These are phyloP conservation scores for Plantago elongata DNA, from an alignment of 257 asterid genomes.

Conservation along the genomic window DNA sequence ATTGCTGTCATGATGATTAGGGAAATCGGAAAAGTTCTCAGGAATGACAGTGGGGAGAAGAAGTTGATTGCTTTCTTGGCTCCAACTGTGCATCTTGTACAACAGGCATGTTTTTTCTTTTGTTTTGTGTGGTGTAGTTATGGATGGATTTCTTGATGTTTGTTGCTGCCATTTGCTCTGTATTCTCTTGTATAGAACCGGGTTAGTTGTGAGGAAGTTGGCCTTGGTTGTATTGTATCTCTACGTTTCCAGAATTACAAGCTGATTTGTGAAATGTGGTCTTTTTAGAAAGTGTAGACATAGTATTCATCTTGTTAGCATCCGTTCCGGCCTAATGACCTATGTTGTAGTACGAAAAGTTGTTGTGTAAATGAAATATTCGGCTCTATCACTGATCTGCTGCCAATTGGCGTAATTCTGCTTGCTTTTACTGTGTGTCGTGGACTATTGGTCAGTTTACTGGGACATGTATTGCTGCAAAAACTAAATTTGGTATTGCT, in stretches of 20 bases:
- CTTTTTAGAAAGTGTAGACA: too few species aligned
- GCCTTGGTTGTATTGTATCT: background rate
- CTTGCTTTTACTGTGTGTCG: background rate
- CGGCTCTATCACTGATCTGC: too few species aligned
- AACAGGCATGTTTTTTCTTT: slow-evolving; percentile 42
- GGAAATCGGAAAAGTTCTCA: slow-evolving; percentile 54
- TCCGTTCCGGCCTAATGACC: too few species aligned
- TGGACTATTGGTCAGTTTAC: background rate
- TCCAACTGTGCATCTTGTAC: slow-evolving; percentile 85
- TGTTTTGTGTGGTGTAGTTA: background rate
- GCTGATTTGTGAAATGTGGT: too few species aligned
- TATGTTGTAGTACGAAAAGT: too few species aligned
- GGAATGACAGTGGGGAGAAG: slow-evolving; percentile 34
- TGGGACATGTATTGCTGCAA: background rate
- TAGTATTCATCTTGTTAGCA: too few species aligned
- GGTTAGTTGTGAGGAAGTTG: slow-evolving; percentile 4
- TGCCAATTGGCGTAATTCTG: background rate
- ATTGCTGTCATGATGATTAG: slow-evolving; percentile 65
- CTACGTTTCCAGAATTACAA: background rate
- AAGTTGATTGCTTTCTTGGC: slow-evolving; percentile 66
- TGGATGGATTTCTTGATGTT: slow-evolving; percentile 9
- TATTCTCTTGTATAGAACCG: background rate
- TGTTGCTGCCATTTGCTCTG: background rate
- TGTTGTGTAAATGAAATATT: too few species aligned
- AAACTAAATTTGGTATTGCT: background rate